phyloP scores from a whole-genome alignment of 1,284 basidiomycete species.

The Coniferiporia sulphurascens region DNA sequence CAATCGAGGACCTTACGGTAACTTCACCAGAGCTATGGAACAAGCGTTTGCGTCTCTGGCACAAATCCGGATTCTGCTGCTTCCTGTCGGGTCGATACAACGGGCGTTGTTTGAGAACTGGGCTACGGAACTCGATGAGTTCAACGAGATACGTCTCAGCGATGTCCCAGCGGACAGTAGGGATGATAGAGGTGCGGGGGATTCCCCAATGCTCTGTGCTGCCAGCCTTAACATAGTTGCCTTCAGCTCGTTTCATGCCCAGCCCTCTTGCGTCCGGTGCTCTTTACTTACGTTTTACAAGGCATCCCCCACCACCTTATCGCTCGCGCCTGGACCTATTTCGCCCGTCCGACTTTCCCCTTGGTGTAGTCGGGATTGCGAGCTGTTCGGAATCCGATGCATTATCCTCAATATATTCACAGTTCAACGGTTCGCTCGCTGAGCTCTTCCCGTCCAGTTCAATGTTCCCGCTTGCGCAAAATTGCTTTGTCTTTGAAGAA shows the following conservation, averaged over 20 bases:
- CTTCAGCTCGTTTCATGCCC: constrained; percentile 74
- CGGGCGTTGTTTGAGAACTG: constrained; percentile 61
- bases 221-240: not conserved
- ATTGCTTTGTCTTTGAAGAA: constrained; percentile 78
- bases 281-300: constrained; percentile 67
- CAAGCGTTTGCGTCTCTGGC: constrained; percentile 73
- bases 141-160: constrained; percentile 66
- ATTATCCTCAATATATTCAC: constrained; percentile 55
- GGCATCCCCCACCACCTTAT: constrained; percentile 59
- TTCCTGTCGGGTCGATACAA: constrained; percentile 72
- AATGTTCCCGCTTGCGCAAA: constrained; percentile 70
- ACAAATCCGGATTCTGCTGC: constrained; percentile 68
- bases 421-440: constrained; percentile 58
- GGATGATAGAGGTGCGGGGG: constrained; percentile 65
- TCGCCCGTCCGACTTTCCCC: constrained; percentile 71
- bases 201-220: not conserved
- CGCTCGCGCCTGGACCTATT: constrained; percentile 59
- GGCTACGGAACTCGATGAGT: constrained; percentile 62
- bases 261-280: constrained; percentile 69
- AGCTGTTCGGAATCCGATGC: constrained; percentile 54
- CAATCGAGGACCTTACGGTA: not conserved
- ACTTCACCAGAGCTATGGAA: constrained; percentile 44
- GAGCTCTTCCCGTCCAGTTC: constrained; percentile 61
- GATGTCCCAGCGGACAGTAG: constrained; percentile 76
- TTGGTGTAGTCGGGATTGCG: constrained; percentile 77